Conservation (phyloP, 805 yeast genomes). For the Candida adriatica region DNA sequence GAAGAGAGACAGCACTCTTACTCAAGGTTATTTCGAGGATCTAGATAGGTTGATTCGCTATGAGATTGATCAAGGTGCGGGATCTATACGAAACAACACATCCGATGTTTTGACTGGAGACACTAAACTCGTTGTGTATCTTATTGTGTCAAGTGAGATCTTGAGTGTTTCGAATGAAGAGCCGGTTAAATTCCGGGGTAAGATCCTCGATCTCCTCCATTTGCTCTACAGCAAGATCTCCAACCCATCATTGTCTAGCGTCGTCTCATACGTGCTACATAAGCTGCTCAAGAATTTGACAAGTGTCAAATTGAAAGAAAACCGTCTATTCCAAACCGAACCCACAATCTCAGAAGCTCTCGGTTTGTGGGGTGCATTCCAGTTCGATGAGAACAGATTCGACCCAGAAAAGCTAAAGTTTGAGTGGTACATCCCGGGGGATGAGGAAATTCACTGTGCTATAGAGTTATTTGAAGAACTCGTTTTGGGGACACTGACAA, state of each 20-base stretch:
- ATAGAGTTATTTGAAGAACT: constrained; percentile 48
- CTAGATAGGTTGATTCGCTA: constrained; percentile 42
- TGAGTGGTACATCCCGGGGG: constrained; percentile 70
- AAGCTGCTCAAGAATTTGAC: constrained; percentile 60
- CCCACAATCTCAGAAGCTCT: constrained; percentile 29
- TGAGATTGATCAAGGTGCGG: constrained; percentile 79
- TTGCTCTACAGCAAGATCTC: constrained; percentile 25
- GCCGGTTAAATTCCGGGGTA: constrained; percentile 36
- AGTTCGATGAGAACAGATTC: constrained; percentile 47
- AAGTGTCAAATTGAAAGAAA: constrained; percentile 50
- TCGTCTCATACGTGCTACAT: constrained; percentile 57
- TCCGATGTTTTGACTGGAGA: constrained; percentile 72
- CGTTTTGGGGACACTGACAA: constrained; percentile 34
- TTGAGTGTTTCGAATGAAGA: constrained; percentile 58
- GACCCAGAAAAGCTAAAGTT: constrained; percentile 43
- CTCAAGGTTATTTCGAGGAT: constrained; percentile 21
- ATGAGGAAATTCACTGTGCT: constrained; percentile 52
- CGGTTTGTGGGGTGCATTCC: constrained; percentile 71
- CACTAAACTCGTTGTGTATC: constrained; percentile 63
- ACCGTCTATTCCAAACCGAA: constrained; percentile 43
- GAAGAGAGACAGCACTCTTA: constrained; percentile 38
- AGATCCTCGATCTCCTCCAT: constrained; percentile 34
- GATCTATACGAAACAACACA: constrained; percentile 54
- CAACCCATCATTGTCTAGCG: constrained; percentile 52
- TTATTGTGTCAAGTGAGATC: constrained; percentile 63